Evolutionary conservation across 257 asterid species (phyloP).

Genomic region (Gentiana macrophylla): DNA sequence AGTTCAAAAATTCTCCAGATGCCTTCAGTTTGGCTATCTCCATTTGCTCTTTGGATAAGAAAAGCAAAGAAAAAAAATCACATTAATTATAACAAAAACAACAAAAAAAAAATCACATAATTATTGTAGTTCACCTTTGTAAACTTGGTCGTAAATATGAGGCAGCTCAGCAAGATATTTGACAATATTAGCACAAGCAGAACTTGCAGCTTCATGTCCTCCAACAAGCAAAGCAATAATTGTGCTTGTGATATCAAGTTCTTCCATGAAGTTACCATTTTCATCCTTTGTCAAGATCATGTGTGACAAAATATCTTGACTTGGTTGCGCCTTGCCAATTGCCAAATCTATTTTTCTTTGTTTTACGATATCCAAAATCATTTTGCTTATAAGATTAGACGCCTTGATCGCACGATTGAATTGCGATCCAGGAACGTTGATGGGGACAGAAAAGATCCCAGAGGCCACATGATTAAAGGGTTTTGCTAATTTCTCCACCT

Average conservation of each 20-base stretch:
- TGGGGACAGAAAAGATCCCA: slow-evolving; percentile 31
- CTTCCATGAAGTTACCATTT: slow-evolving; percentile 31
- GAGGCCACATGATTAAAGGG: slow-evolving; percentile 29
- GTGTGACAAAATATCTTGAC: slow-evolving; percentile 38
- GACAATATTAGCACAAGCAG: slow-evolving; percentile 33
- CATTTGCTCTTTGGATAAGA: no score
- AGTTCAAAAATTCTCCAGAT: no score
- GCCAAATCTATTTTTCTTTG: slow-evolving; percentile 24
- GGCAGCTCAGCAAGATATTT: slow-evolving; percentile 44
- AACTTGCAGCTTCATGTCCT: slow-evolving; percentile 40
- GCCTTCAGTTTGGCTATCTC: no score
- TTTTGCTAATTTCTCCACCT: slow-evolving; percentile 24
- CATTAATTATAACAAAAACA: no score
- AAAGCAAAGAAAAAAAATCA: no score
- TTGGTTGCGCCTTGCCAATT: slow-evolving; percentile 20
- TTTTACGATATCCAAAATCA: slow-evolving; percentile 24
- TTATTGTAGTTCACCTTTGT: slow-evolving; percentile 20
- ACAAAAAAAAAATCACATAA: no score
- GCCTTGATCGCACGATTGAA: slow-evolving; percentile 35
- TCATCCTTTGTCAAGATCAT: slow-evolving; percentile 31
- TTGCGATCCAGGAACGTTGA: slow-evolving; percentile 35
- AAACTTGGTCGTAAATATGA: slow-evolving; percentile 27
- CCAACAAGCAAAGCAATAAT: slow-evolving; percentile 38
- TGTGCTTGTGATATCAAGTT: slow-evolving; percentile 31
- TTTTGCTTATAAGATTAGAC: slow-evolving; percentile 20